Conservation (phyloP, 1,139 yeast species). For the Zygosaccharomyces pseudobailii region DNA sequence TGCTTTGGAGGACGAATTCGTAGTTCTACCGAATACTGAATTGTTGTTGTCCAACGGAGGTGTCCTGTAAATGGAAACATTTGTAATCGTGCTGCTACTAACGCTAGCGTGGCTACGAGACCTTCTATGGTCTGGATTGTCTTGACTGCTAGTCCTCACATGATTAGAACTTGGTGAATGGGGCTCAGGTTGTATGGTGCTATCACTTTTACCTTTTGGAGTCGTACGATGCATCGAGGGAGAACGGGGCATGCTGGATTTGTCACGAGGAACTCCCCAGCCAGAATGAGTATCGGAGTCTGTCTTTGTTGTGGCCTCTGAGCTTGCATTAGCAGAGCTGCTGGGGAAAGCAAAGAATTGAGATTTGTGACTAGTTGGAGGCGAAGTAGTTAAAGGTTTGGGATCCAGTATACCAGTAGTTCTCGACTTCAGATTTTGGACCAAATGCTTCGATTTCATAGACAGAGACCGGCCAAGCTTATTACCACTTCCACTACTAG, state of each 20-base stretch:
- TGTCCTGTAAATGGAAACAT: constrained; percentile 27
- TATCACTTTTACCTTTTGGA: constrained; percentile 30
- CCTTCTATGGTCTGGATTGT: constrained; percentile 13
- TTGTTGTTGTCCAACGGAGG: constrained; percentile 23
- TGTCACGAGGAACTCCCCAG: constrained; percentile 28
- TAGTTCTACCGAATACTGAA: constrained; percentile 8
- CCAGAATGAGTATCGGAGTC: constrained; percentile 32
- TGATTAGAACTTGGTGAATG: constrained; percentile 1
- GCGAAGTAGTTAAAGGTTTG: constrained; percentile 3
- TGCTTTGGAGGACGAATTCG: constrained; percentile 10
- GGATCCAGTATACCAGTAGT: constrained; percentile 14
- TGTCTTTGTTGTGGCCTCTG: constrained; percentile 10
- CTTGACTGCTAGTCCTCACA: constrained; percentile 3
- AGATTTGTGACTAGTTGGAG: constrained; percentile 4
- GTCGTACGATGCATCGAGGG: constrained; percentile 9
- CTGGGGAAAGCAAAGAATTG: constrained; percentile 10
- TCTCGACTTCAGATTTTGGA: constrained; percentile 21
- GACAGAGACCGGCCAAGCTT: constrained; percentile 28
- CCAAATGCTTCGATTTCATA: constrained; percentile 23
- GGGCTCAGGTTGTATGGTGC: constrained; percentile 15
- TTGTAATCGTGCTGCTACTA: constrained; percentile 10
- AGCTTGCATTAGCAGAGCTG: constrained; percentile 2
- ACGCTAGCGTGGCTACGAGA: constrained; percentile 18
- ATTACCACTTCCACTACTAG: constrained; percentile 7
- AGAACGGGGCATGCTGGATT: background rate